phyloP scores from a whole-genome alignment of 2,329 filamentous ascomycete species.

The Metarhizium robertsii region DNA sequence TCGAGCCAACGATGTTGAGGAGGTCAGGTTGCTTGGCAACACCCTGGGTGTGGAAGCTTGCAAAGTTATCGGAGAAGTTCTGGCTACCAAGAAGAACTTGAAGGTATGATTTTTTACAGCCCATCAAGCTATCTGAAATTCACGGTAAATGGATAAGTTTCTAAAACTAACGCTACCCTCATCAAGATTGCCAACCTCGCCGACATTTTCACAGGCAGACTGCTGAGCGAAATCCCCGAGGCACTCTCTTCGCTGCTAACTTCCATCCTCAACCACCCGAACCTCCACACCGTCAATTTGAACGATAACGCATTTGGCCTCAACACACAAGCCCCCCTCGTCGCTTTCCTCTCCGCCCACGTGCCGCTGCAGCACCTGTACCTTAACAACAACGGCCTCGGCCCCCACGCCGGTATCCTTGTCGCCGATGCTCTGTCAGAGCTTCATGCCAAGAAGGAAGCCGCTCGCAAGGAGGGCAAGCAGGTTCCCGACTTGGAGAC shows the following conservation, averaged over 20 bases:
- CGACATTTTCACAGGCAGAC: constrained; percentile 93
- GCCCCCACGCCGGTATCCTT: constrained; percentile 79
- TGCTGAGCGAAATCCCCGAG: constrained; percentile 87
- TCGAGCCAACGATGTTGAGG: constrained; percentile 65
- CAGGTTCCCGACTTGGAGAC: constrained; percentile 81
- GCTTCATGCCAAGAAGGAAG: constrained; percentile 76
- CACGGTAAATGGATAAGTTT: background rate
- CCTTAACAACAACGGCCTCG: constrained; percentile 96
- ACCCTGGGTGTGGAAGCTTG: constrained; percentile 86
- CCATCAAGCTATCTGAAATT: background rate
- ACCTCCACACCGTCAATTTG: constrained; percentile 85
- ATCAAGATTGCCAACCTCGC: constrained; percentile 72
- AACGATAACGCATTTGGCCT: constrained; percentile 98
- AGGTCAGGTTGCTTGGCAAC: constrained; percentile 82
- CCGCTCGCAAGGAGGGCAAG: constrained; percentile 61
- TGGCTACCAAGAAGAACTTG: constrained; percentile 76
- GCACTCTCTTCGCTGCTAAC: constrained; percentile 79
- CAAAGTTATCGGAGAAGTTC: constrained; percentile 71
- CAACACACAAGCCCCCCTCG: constrained; percentile 86
- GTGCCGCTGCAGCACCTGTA: constrained; percentile 87
- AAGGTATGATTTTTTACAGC: constrained; percentile 40
- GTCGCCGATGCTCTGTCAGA: constrained; percentile 80
- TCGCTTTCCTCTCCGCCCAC: constrained; percentile 83
- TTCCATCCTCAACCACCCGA: constrained; percentile 74
- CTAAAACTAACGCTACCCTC: background rate